These are phyloP conservation scores for Exophiala sp. DNA, from an alignment of 2,329 filamentous ascomycete species.

Conservation along the genomic window DNA sequence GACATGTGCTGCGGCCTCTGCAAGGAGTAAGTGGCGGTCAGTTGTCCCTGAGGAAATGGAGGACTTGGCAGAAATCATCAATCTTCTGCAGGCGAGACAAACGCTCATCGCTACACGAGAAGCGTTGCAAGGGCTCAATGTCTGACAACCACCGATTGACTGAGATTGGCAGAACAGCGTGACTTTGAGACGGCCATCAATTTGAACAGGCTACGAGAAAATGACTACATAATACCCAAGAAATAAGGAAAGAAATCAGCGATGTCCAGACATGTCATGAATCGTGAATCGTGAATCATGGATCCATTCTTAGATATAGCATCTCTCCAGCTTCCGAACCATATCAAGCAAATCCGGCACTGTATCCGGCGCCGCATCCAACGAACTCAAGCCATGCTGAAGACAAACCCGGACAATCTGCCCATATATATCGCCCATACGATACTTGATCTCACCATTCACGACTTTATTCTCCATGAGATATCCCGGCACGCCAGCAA, in stretches of 20 bases:
- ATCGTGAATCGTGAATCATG: too few relatives aligned
- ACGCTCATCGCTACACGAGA: not conserved
- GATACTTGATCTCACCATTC: not conserved
- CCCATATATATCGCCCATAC: slow-evolving; percentile 5
- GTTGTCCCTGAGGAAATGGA: not conserved
- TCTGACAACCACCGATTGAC: not conserved
- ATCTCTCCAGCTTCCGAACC: slow-evolving; percentile 3
- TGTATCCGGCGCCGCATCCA: not conserved
- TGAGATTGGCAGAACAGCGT: not conserved
- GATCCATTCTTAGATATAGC: not conserved
- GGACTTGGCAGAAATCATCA: not conserved
- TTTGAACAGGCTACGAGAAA: too few relatives aligned
- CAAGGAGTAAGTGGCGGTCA: not conserved
- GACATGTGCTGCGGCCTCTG: not conserved
- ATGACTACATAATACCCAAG: too few relatives aligned
- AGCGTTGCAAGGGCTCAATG: not conserved
- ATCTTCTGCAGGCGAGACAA: not conserved
- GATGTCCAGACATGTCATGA: not conserved
- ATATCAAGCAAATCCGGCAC: slow-evolving; percentile 1
- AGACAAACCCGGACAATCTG: not conserved
- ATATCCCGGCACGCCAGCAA: not conserved
- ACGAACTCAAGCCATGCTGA: not conserved
- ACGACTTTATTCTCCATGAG: not conserved
- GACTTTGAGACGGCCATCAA: not conserved
- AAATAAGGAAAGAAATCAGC: not conserved